These are phyloP conservation scores for Auricularia cornea DNA, from an alignment of 768 basidiomycete species.

Conservation along the genomic window DNA sequence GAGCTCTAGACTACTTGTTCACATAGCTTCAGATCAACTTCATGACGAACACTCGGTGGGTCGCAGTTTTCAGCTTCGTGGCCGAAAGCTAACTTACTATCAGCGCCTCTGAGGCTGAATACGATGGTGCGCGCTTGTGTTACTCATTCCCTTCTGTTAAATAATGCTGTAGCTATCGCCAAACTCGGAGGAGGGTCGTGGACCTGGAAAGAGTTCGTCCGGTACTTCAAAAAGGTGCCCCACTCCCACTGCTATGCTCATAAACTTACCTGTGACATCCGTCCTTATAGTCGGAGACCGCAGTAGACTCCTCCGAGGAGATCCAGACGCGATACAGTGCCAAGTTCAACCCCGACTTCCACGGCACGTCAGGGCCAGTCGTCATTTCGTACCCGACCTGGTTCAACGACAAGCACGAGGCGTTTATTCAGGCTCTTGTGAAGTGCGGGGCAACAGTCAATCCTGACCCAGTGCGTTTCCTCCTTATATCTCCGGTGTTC, in stretches of 20 bases:
- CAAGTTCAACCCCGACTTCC: neutral
- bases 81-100: neutral
- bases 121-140: neutral
- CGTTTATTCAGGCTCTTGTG: neutral
- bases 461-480: neutral
- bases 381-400: neutral
- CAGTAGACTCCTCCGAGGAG: neutral
- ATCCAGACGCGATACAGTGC: neutral
- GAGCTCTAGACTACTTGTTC: neutral
- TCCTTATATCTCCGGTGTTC: neutral
- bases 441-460: neutral
- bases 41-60: neutral
- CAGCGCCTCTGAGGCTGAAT: neutral
- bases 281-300: neutral
- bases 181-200: neutral
- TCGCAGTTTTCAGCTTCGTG: neutral
- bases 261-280: neutral
- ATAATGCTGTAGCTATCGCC: neutral
- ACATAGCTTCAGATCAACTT: neutral
- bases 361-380: neutral
- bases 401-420: neutral
- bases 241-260: too few relatives aligned
- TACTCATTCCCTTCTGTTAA: neutral
- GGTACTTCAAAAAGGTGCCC: neutral
- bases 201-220: neutral